Percentiles rank a stretch among this genome's conserved stretches.
Conservation (phyloP, 73 alveolate genomes). For the Paramecium bursaria region DNA sequence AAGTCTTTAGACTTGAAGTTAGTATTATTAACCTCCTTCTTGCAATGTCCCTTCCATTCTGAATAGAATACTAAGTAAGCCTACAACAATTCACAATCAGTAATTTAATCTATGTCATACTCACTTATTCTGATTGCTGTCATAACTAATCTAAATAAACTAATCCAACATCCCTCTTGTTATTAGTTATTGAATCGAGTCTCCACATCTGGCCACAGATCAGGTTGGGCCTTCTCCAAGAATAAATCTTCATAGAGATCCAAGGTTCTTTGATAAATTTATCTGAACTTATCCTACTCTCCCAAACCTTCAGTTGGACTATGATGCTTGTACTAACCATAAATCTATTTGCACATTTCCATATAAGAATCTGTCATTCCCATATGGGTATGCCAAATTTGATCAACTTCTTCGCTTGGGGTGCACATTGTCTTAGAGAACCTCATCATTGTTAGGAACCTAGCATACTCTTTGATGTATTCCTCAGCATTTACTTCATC, state of each 20-base stretch:
- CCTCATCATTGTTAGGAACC: constrained; percentile 1
- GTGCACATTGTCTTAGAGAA: not conserved
- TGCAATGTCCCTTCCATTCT: no score
- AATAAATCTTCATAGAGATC: not conserved
- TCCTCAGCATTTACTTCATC: not conserved
- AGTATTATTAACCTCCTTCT: no score
- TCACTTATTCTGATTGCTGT: no score
- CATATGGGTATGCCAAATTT: constrained; percentile 34
- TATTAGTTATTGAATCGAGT: constrained; percentile 17
- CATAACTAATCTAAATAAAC: constrained; percentile 10
- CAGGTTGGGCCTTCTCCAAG: not conserved
- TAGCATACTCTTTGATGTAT: not conserved
- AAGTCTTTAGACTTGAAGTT: no score
- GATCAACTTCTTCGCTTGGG: constrained; percentile 40
- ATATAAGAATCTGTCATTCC: constrained; percentile 20
- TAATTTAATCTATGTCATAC: no score
- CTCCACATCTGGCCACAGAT: constrained; percentile 29
- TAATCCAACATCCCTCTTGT: constrained; percentile 28
- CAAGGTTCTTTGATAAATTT: not conserved
- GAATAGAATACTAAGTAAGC: no score
- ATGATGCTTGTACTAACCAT: constrained; percentile 10
- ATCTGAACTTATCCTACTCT: not conserved
- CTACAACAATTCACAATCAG: no score
- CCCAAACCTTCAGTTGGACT: constrained; percentile 36
- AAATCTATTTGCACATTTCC: not conserved